Conservation (phyloP, 768 basidiomycete genomes). For the Leucocoprinus leucothites region DNA sequence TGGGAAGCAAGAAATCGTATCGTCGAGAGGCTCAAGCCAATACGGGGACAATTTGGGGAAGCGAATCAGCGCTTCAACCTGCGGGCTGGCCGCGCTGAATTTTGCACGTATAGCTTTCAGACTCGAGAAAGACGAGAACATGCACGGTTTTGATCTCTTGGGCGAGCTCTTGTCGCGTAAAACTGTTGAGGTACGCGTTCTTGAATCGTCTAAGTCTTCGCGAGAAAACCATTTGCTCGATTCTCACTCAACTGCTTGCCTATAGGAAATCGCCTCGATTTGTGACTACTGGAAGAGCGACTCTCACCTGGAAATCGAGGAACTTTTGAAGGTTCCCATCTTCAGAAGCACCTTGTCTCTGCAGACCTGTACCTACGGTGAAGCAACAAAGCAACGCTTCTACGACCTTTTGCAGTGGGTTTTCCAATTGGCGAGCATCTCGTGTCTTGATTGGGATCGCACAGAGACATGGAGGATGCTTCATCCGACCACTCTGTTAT, state of each 20-base stretch:
- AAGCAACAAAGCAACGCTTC: constrained; percentile 15
- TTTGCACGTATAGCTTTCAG: constrained; percentile 46
- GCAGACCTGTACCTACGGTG: constrained; percentile 46
- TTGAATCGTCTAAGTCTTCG: neutral
- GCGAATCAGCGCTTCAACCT: constrained; percentile 42
- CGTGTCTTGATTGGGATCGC: neutral
- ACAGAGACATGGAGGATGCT: constrained; percentile 25
- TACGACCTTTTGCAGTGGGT: constrained; percentile 29
- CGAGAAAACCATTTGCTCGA: too few relatives aligned
- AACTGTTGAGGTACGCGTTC: constrained; percentile 13
- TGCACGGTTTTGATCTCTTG: constrained; percentile 7
- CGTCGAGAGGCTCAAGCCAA: constrained; percentile 52
- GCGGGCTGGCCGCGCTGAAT: constrained; percentile 67
- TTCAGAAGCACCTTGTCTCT: constrained; percentile 41
- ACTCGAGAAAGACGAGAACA: constrained; percentile 30
- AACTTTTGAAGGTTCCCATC: constrained; percentile 10
- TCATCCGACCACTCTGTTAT: constrained; percentile 27
- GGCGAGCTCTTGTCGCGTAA: constrained; percentile 9
- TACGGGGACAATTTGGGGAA: constrained; percentile 35
- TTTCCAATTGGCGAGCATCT: constrained; percentile 5
- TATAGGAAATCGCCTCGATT: constrained; percentile 54
- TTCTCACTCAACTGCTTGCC: neutral
- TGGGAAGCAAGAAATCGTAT: constrained; percentile 37
- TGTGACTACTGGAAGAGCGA: constrained; percentile 47
- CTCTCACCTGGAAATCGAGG: constrained; percentile 10